Percentiles rank a stretch among this genome's conserved stretches.
phyloP scores from a whole-genome alignment of 2,329 filamentous ascomycete species.

The Biscogniauxia mediterranea region DNA sequence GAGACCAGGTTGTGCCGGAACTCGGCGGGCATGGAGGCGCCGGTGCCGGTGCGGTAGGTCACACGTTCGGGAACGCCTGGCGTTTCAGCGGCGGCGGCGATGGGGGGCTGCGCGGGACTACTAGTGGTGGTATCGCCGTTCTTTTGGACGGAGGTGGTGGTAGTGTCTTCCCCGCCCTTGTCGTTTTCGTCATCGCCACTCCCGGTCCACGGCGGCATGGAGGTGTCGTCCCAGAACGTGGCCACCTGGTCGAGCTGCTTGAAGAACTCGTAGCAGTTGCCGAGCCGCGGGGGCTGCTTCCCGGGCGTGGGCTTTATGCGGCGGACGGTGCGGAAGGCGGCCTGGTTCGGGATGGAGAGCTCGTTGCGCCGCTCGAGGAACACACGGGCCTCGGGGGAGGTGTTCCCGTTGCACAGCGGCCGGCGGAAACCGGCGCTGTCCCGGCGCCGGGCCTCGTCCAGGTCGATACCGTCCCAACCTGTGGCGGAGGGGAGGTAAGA shows the following conservation, averaged over 20 bases:
- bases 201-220: constrained; percentile 28
- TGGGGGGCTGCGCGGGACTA: constrained; percentile 14
- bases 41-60: constrained; percentile 47
- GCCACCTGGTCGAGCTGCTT: constrained; percentile 60
- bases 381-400: constrained; percentile 55
- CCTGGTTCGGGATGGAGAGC: constrained; percentile 54
- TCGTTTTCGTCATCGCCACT: constrained; percentile 11
- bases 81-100: constrained; percentile 14
- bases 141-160: too few species aligned
- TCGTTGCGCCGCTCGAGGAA: constrained; percentile 60
- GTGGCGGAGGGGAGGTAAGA: constrained; percentile 52
- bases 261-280: constrained; percentile 66
- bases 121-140: not conserved
- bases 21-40: constrained; percentile 57
- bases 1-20: constrained; percentile 56
- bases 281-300: constrained; percentile 52
- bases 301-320: constrained; percentile 55
- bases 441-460: constrained; percentile 48
- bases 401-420: constrained; percentile 51
- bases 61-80: constrained; percentile 21
- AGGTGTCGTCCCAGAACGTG: constrained; percentile 62
- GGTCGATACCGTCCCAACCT: constrained; percentile 48
- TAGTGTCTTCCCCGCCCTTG: too few species aligned
- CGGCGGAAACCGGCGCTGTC: constrained; percentile 46
- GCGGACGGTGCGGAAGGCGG: constrained; percentile 60